phyloP scores from a whole-genome alignment of 371 early-diverging fungal genomes.

The Thermomucor indicae-seudaticae region DNA sequence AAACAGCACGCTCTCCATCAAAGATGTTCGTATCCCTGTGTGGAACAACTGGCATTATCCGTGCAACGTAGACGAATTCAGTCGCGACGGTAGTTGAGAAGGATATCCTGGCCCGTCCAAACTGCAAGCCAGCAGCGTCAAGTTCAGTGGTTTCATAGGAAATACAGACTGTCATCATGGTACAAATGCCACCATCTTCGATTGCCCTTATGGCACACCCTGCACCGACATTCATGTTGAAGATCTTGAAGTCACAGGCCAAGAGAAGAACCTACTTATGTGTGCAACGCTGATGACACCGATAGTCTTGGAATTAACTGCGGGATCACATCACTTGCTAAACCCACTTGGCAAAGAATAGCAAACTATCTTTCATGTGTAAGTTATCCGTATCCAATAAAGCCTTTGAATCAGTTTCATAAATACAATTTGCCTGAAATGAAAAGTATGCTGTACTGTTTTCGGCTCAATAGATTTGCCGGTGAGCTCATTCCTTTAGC shows the following conservation, averaged over 20 bases:
- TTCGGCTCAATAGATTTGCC: too few species aligned
- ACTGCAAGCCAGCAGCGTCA: slow-evolving; percentile 5
- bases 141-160: slow-evolving; percentile 5
- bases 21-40: slow-evolving; percentile 3
- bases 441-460: too few species aligned
- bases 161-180: slow-evolving; percentile 3
- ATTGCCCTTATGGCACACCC: slow-evolving; percentile 4
- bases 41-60: slow-evolving; percentile 12
- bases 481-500: too few species aligned
- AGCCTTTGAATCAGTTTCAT: neutral
- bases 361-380: too few species aligned
- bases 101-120: slow-evolving; percentile 8
- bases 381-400: slow-evolving; percentile 1
- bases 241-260: slow-evolving; percentile 5
- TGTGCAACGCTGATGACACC: slow-evolving; percentile 6
- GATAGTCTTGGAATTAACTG: slow-evolving; percentile 1
- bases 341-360: slow-evolving; percentile 1
- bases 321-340: neutral
- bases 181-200: slow-evolving; percentile 4
- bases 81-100: slow-evolving; percentile 6
- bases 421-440: too few species aligned
- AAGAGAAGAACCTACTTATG: neutral
- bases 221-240: slow-evolving; percentile 1
- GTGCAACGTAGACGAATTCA: slow-evolving; percentile 3
- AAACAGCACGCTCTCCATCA: neutral